Conservation (phyloP, 768 basidiomycete genomes). For the Dacryopinax primogenitus region DNA sequence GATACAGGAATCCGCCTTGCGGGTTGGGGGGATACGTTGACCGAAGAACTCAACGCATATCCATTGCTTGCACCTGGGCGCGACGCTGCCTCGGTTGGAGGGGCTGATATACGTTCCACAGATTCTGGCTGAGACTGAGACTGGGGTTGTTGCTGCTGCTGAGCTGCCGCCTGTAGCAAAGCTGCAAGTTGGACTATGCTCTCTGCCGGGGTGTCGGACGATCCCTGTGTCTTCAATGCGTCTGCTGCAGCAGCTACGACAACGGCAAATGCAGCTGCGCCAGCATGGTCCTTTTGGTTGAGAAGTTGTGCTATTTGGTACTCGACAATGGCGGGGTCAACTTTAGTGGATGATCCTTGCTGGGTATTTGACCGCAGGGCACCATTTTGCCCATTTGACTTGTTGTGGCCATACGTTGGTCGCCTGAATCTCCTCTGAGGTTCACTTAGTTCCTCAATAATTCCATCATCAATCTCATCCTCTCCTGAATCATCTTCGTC, state of each 20-base stretch:
- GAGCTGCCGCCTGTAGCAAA: slow-evolving; percentile 57
- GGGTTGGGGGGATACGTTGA: neutral
- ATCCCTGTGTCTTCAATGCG: slow-evolving; percentile 42
- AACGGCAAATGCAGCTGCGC: slow-evolving; percentile 53
- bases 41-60: neutral
- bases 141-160: slow-evolving; percentile 20
- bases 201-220: slow-evolving; percentile 18
- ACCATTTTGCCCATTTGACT: neutral
- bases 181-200: slow-evolving; percentile 58
- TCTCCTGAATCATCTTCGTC: slow-evolving; percentile 6
- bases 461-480: neutral
- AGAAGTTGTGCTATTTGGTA: slow-evolving; percentile 63
- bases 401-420: neutral
- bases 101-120: neutral
- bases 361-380: neutral
- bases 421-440: neutral
- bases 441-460: neutral
- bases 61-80: neutral
- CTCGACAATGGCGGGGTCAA: slow-evolving; percentile 45
- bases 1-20: neutral
- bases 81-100: neutral
- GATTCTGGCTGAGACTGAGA: neutral
- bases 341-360: neutral
- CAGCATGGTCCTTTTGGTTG: slow-evolving; percentile 43
- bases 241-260: slow-evolving; percentile 53